Percentiles rank a stretch among this genome's conserved stretches.
phyloP scores from a whole-genome alignment of 1,284 basidiomycete genomes.

The Ustilago loliicola region DNA sequence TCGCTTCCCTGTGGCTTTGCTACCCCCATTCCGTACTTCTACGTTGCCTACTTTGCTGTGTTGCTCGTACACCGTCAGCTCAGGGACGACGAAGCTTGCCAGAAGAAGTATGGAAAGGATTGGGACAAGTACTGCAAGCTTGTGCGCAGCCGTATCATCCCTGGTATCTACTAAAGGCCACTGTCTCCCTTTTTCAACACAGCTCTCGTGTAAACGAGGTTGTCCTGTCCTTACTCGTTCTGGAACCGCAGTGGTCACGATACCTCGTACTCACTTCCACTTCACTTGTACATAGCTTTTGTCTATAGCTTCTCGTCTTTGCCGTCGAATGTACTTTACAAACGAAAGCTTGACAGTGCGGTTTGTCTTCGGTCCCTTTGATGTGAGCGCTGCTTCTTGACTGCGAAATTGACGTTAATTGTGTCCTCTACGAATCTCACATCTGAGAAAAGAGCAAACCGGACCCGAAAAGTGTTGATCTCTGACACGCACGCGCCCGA shows the following conservation, averaged over 20 bases:
- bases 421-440: not conserved
- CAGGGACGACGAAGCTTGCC: constrained; percentile 92
- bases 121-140: constrained; percentile 71
- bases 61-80: constrained; percentile 90
- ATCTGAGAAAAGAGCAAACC: not conserved
- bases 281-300: not conserved
- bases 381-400: not conserved
- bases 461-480: not conserved
- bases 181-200: not conserved
- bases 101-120: constrained; percentile 81
- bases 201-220: not conserved
- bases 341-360: not conserved
- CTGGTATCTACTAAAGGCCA: constrained; percentile 42
- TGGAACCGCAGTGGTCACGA: not conserved
- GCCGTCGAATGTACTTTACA: not conserved
- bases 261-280: not conserved
- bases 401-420: not conserved
- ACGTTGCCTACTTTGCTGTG: constrained; percentile 85
- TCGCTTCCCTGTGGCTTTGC: constrained; percentile 91
- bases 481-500: not conserved
- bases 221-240: not conserved
- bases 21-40: constrained; percentile 96
- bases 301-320: not conserved
- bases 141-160: constrained; percentile 49
- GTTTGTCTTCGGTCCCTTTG: no score